These are phyloP conservation scores for Cylindrotheca fusiformis DNA, from an alignment of 108 stramenopile species.

Conservation along the genomic window DNA sequence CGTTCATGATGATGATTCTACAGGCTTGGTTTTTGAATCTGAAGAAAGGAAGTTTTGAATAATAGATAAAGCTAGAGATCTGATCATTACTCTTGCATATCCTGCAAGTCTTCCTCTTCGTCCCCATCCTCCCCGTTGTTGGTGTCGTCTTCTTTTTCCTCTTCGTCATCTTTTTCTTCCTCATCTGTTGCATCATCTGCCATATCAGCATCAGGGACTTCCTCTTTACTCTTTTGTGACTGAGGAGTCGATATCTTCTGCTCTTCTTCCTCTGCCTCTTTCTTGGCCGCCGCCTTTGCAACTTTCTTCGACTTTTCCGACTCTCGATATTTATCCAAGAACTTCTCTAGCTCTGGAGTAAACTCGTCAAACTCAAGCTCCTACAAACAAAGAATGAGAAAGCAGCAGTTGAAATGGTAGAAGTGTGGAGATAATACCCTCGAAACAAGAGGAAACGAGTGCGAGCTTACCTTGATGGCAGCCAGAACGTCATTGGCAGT, in stretches of 20 bases:
- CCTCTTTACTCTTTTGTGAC: slow-evolving; percentile 14
- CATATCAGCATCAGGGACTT: neutral
- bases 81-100: slow-evolving; percentile 32
- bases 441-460: too few relatives aligned
- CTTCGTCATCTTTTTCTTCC: slow-evolving; percentile 19
- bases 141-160: slow-evolving; percentile 10
- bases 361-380: slow-evolving; percentile 88
- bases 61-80: too few relatives aligned
- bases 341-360: slow-evolving; percentile 53
- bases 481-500: slow-evolving; percentile 86
- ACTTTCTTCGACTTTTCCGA: slow-evolving; percentile 75
- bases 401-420: slow-evolving; percentile 1
- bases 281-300: slow-evolving; percentile 54
- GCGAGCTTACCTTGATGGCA: slow-evolving; percentile 67
- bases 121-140: slow-evolving; percentile 22
- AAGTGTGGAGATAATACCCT: too few relatives aligned
- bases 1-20: neutral
- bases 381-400: slow-evolving; percentile 16
- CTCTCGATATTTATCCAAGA: slow-evolving; percentile 70
- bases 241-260: slow-evolving; percentile 15
- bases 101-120: slow-evolving; percentile 20
- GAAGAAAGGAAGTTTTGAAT: neutral
- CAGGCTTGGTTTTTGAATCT: neutral
- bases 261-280: slow-evolving; percentile 24
- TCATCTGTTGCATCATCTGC: slow-evolving; percentile 29